Conservation (phyloP, 306 rosid species). For the Morella rubra region DNA sequence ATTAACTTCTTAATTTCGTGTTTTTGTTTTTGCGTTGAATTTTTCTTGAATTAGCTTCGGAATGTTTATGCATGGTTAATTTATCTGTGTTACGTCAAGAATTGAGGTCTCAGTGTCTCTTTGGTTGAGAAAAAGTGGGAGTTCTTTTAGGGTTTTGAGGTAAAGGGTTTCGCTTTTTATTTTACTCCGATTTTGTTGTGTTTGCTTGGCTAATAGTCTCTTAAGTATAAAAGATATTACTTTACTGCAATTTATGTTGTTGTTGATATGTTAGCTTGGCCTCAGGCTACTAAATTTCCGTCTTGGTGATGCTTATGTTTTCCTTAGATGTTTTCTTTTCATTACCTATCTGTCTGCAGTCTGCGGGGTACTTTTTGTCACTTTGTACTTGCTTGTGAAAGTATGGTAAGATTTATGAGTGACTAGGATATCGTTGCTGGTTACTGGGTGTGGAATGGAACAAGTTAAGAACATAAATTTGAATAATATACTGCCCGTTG, state of each 20-base stretch:
- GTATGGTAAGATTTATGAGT: not conserved
- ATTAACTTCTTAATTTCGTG: not conserved
- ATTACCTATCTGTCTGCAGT: not conserved
- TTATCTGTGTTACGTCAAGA: not conserved
- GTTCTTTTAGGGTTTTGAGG: conserved; percentile 9
- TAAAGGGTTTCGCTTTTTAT: not conserved
- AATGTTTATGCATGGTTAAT: conserved; percentile 9
- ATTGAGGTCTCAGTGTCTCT: not conserved
- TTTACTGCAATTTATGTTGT: not conserved
- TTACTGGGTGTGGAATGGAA: not conserved
- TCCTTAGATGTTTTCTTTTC: not conserved
- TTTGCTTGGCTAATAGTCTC: not conserved
- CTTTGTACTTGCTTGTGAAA: not conserved
- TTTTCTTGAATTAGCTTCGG: not conserved
- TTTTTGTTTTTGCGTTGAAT: not conserved
- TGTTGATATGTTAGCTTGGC: not conserved
- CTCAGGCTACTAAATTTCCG: not conserved
- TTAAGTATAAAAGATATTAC: not conserved
- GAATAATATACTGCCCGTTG: not conserved
- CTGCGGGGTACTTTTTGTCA: not conserved
- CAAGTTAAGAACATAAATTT: not conserved
- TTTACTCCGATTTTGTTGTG: not conserved
- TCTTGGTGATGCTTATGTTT: not conserved
- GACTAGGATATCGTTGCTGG: not conserved
- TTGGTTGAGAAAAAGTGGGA: not conserved